Conservation (phyloP, 805 yeast genomes). For the Barnettozyma sp. region DNA sequence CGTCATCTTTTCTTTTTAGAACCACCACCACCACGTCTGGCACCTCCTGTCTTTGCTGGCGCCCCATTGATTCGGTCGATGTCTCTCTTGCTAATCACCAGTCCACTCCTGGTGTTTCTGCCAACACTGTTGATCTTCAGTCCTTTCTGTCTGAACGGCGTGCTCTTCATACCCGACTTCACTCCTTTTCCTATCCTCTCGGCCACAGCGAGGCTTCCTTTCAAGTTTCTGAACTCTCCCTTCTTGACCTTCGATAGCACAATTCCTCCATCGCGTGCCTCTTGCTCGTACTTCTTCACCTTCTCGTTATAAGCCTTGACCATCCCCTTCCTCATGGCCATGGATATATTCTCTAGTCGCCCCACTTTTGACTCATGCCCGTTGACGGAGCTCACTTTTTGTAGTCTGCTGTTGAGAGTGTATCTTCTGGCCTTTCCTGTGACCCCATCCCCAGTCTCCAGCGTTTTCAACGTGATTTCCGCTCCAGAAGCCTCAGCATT, state of each 20-base stretch:
- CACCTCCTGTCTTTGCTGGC: conserved; percentile 11
- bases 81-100: conserved; percentile 61
- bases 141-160: conserved; percentile 61
- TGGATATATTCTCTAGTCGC: conserved; percentile 75
- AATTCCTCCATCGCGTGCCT: conserved; percentile 87
- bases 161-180: conserved; percentile 37
- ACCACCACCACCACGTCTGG: conserved; percentile 1
- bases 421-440: conserved; percentile 65
- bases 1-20: too few relatives aligned
- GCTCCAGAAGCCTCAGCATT: conserved; percentile 41
- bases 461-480: conserved; percentile 53
- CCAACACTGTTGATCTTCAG: conserved; percentile 74
- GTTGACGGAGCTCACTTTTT: conserved; percentile 39
- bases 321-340: conserved; percentile 84
- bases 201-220: conserved; percentile 28
- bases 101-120: conserved; percentile 68
- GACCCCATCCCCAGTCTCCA: conserved; percentile 35
- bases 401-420: conserved; percentile 53
- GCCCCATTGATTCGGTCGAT: conserved; percentile 42
- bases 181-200: conserved; percentile 41
- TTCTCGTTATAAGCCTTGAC: conserved; percentile 46
- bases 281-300: conserved; percentile 53
- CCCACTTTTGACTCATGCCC: conserved; percentile 27
- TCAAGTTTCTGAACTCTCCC: conserved; percentile 54
- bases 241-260: conserved; percentile 65